These are phyloP conservation scores for Puccinia polysora DNA, from an alignment of 1,284 basidiomycete genomes.

Conservation along the genomic window DNA sequence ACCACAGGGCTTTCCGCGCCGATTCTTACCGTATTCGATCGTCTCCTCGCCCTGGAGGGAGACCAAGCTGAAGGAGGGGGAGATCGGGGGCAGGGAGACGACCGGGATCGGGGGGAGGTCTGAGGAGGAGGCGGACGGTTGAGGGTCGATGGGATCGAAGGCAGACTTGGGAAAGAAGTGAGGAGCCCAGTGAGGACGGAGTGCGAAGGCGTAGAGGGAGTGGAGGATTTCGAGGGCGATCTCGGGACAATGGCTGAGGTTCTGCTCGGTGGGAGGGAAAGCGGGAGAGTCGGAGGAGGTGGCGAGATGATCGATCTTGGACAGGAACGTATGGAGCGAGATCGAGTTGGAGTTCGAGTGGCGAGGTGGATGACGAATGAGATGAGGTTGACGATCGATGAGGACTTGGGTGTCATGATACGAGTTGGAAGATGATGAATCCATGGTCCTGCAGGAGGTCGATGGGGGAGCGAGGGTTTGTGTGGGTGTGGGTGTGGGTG, in stretches of 20 bases:
- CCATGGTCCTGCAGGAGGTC: no score
- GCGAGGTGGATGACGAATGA: neutral
- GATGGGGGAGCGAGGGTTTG: no score
- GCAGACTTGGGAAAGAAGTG: conserved; percentile 35
- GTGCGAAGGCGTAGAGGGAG: conserved; percentile 27
- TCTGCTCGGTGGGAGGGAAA: conserved; percentile 21
- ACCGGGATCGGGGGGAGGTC: neutral
- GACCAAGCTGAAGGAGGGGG: conserved; percentile 27
- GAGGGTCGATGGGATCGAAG: conserved; percentile 5
- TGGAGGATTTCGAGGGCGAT: conserved; percentile 21
- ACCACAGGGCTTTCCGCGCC: conserved; percentile 46
- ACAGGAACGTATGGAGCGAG: conserved; percentile 38
- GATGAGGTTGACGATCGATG: neutral
- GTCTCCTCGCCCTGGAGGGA: conserved; percentile 32
- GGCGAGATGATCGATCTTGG: conserved; percentile 40
- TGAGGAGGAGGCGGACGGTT: neutral
- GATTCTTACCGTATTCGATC: conserved; percentile 32
- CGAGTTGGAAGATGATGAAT: no score
- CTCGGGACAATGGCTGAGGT: conserved; percentile 17
- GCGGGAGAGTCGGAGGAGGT: conserved; percentile 20
- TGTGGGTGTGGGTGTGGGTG: no score
- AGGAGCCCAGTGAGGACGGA: conserved; percentile 33
- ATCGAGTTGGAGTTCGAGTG: neutral
- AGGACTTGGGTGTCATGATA: conserved; percentile 3
- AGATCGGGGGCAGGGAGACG: conserved; percentile 16